Conservation (phyloP, 805 yeast species). For the Isabelozyma gotoi region DNA sequence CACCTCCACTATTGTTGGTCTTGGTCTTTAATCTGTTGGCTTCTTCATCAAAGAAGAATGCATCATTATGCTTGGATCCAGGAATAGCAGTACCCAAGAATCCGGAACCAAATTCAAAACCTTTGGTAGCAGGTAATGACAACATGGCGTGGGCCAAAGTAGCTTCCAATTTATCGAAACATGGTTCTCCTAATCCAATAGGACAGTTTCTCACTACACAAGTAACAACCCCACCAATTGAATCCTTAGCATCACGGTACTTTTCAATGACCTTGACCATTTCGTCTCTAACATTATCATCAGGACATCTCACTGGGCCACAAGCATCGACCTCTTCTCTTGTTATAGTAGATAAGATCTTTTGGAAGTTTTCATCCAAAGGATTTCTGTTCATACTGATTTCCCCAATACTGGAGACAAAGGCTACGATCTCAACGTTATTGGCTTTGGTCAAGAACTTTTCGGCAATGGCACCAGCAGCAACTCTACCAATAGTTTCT, state of each 20-base stretch:
- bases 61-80: slow-evolving; percentile 93
- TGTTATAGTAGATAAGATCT: slow-evolving; percentile 71
- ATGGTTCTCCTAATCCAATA: slow-evolving; percentile 96
- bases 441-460: slow-evolving; percentile 75
- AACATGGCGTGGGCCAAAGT: slow-evolving; percentile 96
- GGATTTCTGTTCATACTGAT: slow-evolving; percentile 76
- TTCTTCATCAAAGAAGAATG: slow-evolving; percentile 64
- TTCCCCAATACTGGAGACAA: slow-evolving; percentile 89
- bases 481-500: slow-evolving; percentile 98
- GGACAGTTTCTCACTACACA: slow-evolving; percentile 95
- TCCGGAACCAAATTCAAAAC: slow-evolving; percentile 97
- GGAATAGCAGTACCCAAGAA: slow-evolving; percentile 86
- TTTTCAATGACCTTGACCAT: slow-evolving; percentile 89
- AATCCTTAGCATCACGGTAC: slow-evolving; percentile 82
- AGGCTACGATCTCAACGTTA: slow-evolving; percentile 91
- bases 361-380: slow-evolving; percentile 59
- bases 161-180: slow-evolving; percentile 96
- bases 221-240: slow-evolving; percentile 97
- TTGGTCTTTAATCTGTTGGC: slow-evolving; percentile 71
- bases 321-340: slow-evolving; percentile 84
- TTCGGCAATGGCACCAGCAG: slow-evolving; percentile 98
- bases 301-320: slow-evolving; percentile 96
- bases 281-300: slow-evolving; percentile 59
- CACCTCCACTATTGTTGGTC: slow-evolving; percentile 94
- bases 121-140: slow-evolving; percentile 96